Base-by-base conservation (phyloP, 352 stramenopile species). In the Paralagenidium karlingii region DNA sequence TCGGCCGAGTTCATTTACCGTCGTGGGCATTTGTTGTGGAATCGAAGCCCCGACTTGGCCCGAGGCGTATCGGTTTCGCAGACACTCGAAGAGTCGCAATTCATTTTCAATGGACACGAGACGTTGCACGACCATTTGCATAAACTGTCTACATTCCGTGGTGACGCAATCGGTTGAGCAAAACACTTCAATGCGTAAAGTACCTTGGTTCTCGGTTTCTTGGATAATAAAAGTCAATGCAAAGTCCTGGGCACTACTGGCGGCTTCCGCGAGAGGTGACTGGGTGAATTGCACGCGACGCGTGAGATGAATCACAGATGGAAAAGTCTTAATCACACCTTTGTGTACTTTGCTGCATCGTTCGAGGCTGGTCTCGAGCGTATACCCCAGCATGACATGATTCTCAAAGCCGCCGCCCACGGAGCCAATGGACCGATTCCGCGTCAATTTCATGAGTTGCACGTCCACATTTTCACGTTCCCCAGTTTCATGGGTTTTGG, bases 211-310 rank as follows among this genome's bases (percentile, higher is more conserved):
- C 13, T 52, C 37, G 9, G 51, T 30, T 22, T 86, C 63, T 43
- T 86, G 73, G 28, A 82, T 51, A 34, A 86, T 74, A 42, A 81
- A 86, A 32, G 73, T 86, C 42, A 86, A 56, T 33, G 49, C 65
- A 31, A 82, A 66, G 22, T 82, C 55, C 27, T 41, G 41, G 1
- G 52, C 51, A 26, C 78, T 63, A 0, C 31, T 38, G 0, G 62
- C 57, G n/a, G n/a, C n/a, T n/a, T n/a, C n/a, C n/a, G n/a, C n/a
- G n/a, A n/a, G n/a, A n/a, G n/a, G n/a, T n/a, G n/a, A n/a, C n/a
- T n/a, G n/a, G n/a, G n/a, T n/a, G 9, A 60, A 57, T 31, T 48
- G 40, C 15, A 82, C 67, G 0, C 61, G 59, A 6, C 66, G 62
- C 26, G 77, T 73, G 34, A 86, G 40, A 37, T 86, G 69, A 21